These are phyloP conservation scores for Xylaria sp. DNA, from an alignment of 495 filamentous ascomycete species.

Conservation along the genomic window DNA sequence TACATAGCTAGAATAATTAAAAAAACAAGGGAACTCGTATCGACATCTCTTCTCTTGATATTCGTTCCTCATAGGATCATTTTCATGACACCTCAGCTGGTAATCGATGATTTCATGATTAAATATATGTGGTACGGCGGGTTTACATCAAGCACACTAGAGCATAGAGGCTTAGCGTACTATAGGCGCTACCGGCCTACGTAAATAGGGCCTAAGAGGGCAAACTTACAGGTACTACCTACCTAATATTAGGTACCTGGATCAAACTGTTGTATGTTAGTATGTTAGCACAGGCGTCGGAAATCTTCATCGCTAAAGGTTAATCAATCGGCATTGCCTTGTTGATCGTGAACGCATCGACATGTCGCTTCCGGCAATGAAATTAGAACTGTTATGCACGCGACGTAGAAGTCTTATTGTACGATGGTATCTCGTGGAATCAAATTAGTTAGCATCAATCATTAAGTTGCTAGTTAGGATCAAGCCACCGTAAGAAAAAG, in stretches of 20 bases:
- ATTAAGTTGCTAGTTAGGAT: background rate
- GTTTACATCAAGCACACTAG: background rate
- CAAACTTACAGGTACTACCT: background rate
- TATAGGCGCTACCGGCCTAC: background rate
- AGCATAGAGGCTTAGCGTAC: constrained; percentile 4
- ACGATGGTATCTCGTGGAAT: background rate
- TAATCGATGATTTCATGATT: constrained; percentile 41
- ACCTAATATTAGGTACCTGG: background rate
- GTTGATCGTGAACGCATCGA: background rate
- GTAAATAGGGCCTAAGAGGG: background rate
- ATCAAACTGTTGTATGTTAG: background rate
- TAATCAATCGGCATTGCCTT: background rate
- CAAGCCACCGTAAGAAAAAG: background rate
- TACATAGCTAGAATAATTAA: background rate
- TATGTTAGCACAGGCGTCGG: background rate
- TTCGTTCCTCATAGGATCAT: constrained; percentile 10
- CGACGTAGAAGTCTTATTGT: background rate
- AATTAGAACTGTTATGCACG: background rate
- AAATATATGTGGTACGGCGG: background rate
- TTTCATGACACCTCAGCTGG: constrained; percentile 34
- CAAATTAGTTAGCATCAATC: background rate
- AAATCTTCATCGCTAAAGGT: background rate
- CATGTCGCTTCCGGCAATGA: background rate
- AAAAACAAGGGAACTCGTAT: background rate
- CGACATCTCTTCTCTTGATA: background rate